Percentiles rank a stretch among this genome's conserved stretches.
phyloP scores from a whole-genome alignment of 2,329 filamentous ascomycete genomes.

The Colletotrichum aenigma region DNA sequence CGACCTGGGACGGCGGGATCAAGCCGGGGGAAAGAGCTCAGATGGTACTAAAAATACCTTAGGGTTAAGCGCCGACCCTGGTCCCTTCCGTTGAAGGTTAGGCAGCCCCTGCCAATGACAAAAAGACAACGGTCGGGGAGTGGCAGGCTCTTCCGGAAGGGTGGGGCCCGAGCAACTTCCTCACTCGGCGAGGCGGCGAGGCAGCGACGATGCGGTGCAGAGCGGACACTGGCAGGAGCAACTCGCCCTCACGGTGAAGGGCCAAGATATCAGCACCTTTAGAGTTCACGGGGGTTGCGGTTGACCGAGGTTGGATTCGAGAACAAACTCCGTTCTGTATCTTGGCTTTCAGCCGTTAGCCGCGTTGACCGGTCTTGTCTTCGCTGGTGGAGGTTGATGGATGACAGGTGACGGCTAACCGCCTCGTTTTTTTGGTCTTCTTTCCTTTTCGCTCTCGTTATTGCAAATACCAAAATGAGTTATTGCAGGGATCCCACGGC shows the following conservation, averaged over 20 bases:
- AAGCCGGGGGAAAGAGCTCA: background rate
- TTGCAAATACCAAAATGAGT: background rate
- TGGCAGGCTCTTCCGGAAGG: background rate
- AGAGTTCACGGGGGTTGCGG: background rate
- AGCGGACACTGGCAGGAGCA: background rate
- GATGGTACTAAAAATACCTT: slow-evolving; percentile 15
- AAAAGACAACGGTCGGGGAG: background rate
- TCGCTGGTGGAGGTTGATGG: background rate
- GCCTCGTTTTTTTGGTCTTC: background rate
- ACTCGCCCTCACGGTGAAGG: background rate
- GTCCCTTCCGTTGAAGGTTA: background rate
- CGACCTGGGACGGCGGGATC: background rate
- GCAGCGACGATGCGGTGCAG: background rate
- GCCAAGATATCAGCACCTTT: background rate
- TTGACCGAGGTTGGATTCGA: background rate
- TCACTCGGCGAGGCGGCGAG: background rate
- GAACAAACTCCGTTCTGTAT: background rate
- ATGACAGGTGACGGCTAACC: background rate
- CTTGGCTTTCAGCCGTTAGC: background rate
- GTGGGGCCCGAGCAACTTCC: background rate
- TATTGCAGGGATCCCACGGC: background rate
- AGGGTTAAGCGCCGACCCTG: slow-evolving; percentile 17
- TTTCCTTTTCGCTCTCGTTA: background rate
- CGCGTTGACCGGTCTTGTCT: background rate
- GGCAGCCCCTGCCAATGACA: background rate